Percentiles rank a stretch among this genome's conserved stretches.
These are phyloP conservation scores for Penicillium nordicum DNA, from an alignment of 2,329 filamentous ascomycete species.

Conservation along the genomic window DNA sequence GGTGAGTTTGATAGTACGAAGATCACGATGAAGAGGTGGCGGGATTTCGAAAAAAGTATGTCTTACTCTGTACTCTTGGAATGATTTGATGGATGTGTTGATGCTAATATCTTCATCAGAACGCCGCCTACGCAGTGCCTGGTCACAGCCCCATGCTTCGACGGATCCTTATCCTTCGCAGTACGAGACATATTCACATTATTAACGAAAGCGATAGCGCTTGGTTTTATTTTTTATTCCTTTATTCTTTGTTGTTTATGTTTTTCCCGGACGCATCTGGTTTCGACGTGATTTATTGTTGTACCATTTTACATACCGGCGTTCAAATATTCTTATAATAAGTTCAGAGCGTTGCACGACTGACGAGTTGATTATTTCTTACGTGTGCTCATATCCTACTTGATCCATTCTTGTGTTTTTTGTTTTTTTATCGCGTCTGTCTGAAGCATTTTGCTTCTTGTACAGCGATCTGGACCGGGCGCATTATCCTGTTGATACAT, in stretches of 20 bases:
- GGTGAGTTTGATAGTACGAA: conserved; percentile 98
- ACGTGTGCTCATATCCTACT: neutral
- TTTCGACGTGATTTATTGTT: conserved; percentile 20
- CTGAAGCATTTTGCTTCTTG: neutral
- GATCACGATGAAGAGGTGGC: conserved; percentile 99
- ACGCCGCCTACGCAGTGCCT: conserved; percentile 35
- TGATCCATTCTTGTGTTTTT: neutral
- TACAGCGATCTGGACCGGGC: neutral
- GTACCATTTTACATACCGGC: conserved; percentile 13
- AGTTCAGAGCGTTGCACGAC: conserved; percentile 1
- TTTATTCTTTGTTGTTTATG: neutral
- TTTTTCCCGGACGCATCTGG: neutral
- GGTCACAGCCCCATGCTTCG: conserved; percentile 25
- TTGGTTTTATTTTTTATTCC: conserved; percentile 4
- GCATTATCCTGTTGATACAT: too few species aligned
- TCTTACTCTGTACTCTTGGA: neutral
- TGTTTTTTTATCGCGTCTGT: too few species aligned
- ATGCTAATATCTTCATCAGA: conserved; percentile 26
- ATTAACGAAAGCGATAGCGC: conserved; percentile 23
- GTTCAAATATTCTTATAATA: conserved; percentile 8
- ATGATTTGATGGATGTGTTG: too few species aligned
- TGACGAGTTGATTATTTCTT: conserved; percentile 1
- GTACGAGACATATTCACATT: conserved; percentile 40
- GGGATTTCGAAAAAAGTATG: conserved; percentile 81
- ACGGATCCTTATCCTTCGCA: conserved; percentile 29